Base-by-base conservation (phyloP, 352 stramenopile genomes). In the Globisporangium spinosum region DNA sequence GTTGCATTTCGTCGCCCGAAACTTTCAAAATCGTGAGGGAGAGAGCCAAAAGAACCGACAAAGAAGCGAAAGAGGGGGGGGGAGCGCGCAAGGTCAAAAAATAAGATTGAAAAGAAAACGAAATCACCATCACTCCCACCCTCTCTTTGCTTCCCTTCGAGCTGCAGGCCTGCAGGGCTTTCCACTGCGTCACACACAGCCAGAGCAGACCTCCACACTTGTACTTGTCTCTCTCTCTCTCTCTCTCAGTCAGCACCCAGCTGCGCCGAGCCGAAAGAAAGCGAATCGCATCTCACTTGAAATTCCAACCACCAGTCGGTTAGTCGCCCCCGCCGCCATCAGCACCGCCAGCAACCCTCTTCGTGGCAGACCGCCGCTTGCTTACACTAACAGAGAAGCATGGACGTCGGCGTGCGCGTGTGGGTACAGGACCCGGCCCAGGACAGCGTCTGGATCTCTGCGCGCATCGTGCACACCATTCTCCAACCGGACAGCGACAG, bases 331-430 rank as follows among this genome's bases (percentile, higher is more conserved):
- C 47, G n/a, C 47, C 47, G 47, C 8, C 40, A 51, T 17, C 43
- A 23, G 17, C 43, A 22, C 5, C 43, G 22, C 17, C 43, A 51
- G 43, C 17, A 51, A 23, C 5, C 15, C 43, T 51, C 43, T 51
- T 43, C 35, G 35, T 15, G 35, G 2, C 35, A 43, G 10, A 43
- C 35, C 35, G 35, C 32, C 35, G 35, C 35, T 15, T 15, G 35
- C 12, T 43, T 43, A 17, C 13, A 7, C 5, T 20, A 43, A 40
- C 32, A 10, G 6, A 38, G 32, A 17, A 65, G 53, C n/a, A 95
- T 95, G 87, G 87, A 95, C 72, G 75, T 83, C 12, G 83, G 80
- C 47, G 74, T 82, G 58, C 79, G 73, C 73, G 85, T 95, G 58
- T 95, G 87, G 87, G 63, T 95, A 32, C 72, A 78, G 25, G 82